Evolutionary conservation across 2,329 filamentous ascomycete genomes (phyloP).

Genomic region (Stagonosporopsis cucurbitacearum): DNA sequence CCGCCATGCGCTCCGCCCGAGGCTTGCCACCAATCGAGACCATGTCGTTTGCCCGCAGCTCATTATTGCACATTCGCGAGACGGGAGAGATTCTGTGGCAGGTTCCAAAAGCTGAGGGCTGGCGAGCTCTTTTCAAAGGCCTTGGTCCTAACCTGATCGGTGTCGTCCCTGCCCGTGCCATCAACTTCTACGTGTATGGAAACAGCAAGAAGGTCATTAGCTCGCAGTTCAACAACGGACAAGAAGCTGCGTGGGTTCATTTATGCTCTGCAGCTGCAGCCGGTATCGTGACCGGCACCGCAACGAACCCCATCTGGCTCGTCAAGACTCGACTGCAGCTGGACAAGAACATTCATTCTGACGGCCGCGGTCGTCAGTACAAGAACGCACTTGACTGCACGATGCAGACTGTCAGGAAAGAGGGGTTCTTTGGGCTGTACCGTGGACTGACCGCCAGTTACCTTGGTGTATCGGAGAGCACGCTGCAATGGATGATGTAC

Average conservation of each 20-base stretch:
- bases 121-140: conserved; percentile 89
- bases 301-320: conserved; percentile 95
- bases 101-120: conserved; percentile 82
- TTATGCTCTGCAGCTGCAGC: conserved; percentile 77
- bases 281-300: conserved; percentile 85
- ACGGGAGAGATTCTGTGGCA: conserved; percentile 84
- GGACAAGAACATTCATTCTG: conserved; percentile 79
- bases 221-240: conserved; percentile 72
- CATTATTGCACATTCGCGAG: conserved; percentile 77
- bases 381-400: conserved; percentile 89
- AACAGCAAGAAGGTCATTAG: conserved; percentile 87
- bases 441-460: conserved; percentile 92
- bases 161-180: conserved; percentile 85
- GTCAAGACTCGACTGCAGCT: conserved; percentile 93
- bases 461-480: conserved; percentile 86
- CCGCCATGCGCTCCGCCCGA: conserved; percentile 68
- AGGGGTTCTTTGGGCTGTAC: conserved; percentile 84
- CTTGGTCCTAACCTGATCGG: conserved; percentile 89
- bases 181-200: conserved; percentile 93
- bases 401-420: conserved; percentile 77
- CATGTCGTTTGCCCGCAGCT: conserved; percentile 70
- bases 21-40: conserved; percentile 60
- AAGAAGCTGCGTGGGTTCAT: conserved; percentile 78
- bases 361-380: conserved; percentile 70
- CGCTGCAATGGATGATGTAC: conserved; percentile 92